A percentile compares a stretch with the other conserved stretches of the same genome.
phyloP scores from a whole-genome alignment of 2,329 filamentous ascomycete genomes.

The Stachybotrys echinatus region DNA sequence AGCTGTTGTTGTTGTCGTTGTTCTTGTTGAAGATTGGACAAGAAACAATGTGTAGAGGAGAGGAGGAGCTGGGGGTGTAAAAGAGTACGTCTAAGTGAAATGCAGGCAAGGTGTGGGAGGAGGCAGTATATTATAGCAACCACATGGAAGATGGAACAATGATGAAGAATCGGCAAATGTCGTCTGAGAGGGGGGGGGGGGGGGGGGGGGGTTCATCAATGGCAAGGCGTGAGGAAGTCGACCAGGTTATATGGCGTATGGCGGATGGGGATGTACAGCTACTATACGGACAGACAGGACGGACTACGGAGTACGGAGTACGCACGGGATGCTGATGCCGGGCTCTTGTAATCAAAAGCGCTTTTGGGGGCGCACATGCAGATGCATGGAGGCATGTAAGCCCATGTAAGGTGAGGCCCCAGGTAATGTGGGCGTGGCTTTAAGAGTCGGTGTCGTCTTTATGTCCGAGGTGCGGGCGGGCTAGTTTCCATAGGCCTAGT shows the following conservation, averaged over 20 bases:
- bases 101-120: not conserved
- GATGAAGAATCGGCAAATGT: not conserved
- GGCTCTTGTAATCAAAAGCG: not conserved
- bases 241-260: not conserved
- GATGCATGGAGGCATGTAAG: conserved; percentile 4
- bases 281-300: not conserved
- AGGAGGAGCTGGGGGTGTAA: not conserved
- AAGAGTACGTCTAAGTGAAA: not conserved
- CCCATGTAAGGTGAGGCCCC: not conserved
- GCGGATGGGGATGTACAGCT: not conserved
- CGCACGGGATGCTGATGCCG: not conserved
- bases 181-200: not conserved
- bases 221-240: not conserved
- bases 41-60: no score
- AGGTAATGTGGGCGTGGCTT: conserved; percentile 6
- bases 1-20: no score
- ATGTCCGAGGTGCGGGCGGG: conserved; percentile 28
- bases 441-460: conserved; percentile 30
- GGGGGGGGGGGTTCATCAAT: not conserved
- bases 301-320: not conserved
- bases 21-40: no score
- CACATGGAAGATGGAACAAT: not conserved
- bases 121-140: not conserved
- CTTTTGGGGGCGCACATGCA: not conserved
- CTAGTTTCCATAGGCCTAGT: no score